These are phyloP conservation scores for Apiospora malaysiana DNA, from an alignment of 2,329 filamentous ascomycete species.

Conservation along the genomic window DNA sequence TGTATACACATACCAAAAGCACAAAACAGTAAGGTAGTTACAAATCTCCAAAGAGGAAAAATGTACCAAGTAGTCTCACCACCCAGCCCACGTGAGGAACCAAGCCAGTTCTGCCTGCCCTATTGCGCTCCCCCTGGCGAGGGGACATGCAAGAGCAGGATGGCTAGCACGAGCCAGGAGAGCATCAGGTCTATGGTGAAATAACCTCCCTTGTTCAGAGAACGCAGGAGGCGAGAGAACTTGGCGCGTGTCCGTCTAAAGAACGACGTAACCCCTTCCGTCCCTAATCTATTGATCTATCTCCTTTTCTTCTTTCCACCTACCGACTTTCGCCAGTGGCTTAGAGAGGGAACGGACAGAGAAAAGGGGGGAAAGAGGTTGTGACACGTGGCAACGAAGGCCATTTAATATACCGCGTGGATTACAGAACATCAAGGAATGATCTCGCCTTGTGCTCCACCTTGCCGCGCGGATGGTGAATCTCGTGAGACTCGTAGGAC, in stretches of 20 bases:
- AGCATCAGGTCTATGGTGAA: constrained; percentile 21
- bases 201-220: background rate
- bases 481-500: constrained; percentile 10
- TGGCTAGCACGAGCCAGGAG: constrained; percentile 21
- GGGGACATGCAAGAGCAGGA: background rate
- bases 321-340: background rate
- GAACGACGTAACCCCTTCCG: constrained; percentile 16
- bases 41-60: background rate
- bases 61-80: constrained; percentile 21
- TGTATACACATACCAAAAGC: too few species aligned
- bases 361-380: constrained; percentile 11
- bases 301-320: background rate
- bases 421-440: constrained; percentile 80
- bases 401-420: constrained; percentile 69
- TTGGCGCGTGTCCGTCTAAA: constrained; percentile 24
- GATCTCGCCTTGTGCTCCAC: constrained; percentile 78
- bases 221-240: background rate
- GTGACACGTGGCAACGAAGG: constrained; percentile 21
- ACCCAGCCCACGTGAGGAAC: constrained; percentile 18
- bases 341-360: background rate
- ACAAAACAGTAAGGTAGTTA: background rate
- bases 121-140: background rate
- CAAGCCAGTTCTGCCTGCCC: constrained; percentile 3
- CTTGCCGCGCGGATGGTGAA: constrained; percentile 66
- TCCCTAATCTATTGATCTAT: background rate